Evolutionary conservation across 148 eudicot genomes (phyloP).

Genomic region (Vaccinium macrocarpon): DNA sequence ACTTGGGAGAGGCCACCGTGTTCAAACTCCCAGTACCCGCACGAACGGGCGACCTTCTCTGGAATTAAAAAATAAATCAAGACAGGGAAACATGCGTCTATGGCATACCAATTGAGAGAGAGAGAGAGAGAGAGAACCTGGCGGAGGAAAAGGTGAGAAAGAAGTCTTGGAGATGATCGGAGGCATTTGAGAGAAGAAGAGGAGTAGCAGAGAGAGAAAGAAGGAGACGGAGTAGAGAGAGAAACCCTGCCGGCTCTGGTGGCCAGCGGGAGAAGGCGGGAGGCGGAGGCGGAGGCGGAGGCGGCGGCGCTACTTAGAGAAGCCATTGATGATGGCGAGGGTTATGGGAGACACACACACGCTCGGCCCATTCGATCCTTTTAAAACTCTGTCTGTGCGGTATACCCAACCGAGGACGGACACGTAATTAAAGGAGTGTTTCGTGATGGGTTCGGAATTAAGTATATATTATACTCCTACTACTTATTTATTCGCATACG

Average conservation of each 20-base stretch:
- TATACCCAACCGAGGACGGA: too few relatives aligned
- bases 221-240: background rate
- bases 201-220: background rate
- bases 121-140: constrained; percentile 9
- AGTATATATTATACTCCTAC: too few relatives aligned
- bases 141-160: constrained; percentile 11
- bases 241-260: background rate
- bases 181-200: constrained; percentile 12
- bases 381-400: background rate
- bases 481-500: too few relatives aligned
- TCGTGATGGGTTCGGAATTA: too few relatives aligned
- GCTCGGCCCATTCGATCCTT: constrained; percentile 12
- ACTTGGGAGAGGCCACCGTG: constrained; percentile 14
- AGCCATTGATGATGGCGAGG: constrained; percentile 5
- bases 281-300: constrained; percentile 4
- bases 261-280: constrained; percentile 15
- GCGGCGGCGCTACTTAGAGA: background rate
- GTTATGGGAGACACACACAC: background rate
- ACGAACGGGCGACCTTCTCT: background rate
- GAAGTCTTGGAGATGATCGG: constrained; percentile 14
- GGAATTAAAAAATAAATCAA: constrained; percentile 4
- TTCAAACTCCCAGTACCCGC: background rate
- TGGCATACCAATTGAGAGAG: background rate
- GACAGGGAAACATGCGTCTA: background rate
- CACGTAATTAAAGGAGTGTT: too few relatives aligned